Base-by-base conservation (phyloP, 192 early-diverging fungal species). In the Endogone sp. region DNA sequence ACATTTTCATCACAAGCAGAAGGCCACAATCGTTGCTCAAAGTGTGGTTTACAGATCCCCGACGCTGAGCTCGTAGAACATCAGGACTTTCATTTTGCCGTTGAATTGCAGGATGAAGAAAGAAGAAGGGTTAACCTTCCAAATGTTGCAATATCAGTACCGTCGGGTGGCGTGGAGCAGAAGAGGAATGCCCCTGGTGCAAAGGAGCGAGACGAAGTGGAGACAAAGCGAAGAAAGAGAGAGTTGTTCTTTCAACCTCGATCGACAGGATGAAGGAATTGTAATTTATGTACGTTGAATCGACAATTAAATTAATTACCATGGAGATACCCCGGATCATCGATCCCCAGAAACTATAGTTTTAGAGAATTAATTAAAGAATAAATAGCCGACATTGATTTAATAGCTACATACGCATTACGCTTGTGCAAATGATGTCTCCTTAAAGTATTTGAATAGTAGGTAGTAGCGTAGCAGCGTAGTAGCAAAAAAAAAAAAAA, bases 31-130 rank as follows among this genome's bases (percentile, higher is more conserved):
- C 60, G 66, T 67, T 72, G 74, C 67, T 49, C 30, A 68, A 60
- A 29, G 21, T 81, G 80, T 23, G 22, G 68, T 49, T 26, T 75
- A 49, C 32, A 37, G 23, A 72, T 81, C 26, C 30, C 68, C 1
- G 8, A 30, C 13, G 16, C 62, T 3, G 25, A 75, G 57, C 25
- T 74, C 23, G 71, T 59, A 11, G 86, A 87, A 61, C 86, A 88
- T 66, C 62, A 60, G 21, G 86, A 88, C 66, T 87, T 49, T 63
- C 86, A 88, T 65, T 82, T 86, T 72, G 86, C 85, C 2, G 32
- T 82, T 4, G 64, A 63, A 3, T 64, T 88, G 58, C 76, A 85
- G 30, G 49, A 63, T 2, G 60, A 67, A 56, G 71, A 78, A 64
- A 37, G 63, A 10, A 24, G 56, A 29, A 24, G 9, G 4, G 26